phyloP scores from a whole-genome alignment of 2,329 filamentous ascomycete species.

The Pseudogymnoascus sp. region DNA sequence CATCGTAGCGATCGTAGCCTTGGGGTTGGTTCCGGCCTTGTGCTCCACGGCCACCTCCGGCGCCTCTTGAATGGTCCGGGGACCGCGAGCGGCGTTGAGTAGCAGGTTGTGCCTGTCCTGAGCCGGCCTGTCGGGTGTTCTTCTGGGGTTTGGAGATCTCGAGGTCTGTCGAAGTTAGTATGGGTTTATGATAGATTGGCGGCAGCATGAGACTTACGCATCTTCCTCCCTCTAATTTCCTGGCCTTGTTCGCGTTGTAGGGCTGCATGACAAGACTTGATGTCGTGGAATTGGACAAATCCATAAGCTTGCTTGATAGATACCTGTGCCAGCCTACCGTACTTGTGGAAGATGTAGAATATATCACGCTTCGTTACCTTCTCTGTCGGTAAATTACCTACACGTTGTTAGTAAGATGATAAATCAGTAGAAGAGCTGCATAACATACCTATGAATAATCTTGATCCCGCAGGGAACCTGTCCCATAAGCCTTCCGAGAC shows the following conservation, averaged over 20 bases:
- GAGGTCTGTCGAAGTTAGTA: slow-evolving; percentile 52
- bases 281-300: slow-evolving; percentile 86
- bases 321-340: slow-evolving; percentile 84
- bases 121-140: slow-evolving; percentile 51
- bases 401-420: slow-evolving; percentile 10
- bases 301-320: slow-evolving; percentile 95
- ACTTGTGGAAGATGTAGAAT: slow-evolving; percentile 80
- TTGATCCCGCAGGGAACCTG: slow-evolving; percentile 65
- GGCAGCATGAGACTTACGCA: slow-evolving; percentile 56
- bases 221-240: slow-evolving; percentile 79
- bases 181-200: neutral
- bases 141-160: slow-evolving; percentile 86
- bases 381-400: slow-evolving; percentile 86
- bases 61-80: slow-evolving; percentile 44
- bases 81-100: slow-evolving; percentile 50
- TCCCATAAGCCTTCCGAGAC: slow-evolving; percentile 76
- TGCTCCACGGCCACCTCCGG: slow-evolving; percentile 35
- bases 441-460: slow-evolving; percentile 68
- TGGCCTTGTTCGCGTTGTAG: slow-evolving; percentile 71
- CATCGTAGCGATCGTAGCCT: slow-evolving; percentile 35
- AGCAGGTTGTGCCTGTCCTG: slow-evolving; percentile 13
- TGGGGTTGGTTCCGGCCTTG: slow-evolving; percentile 14
- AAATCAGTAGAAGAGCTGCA: neutral
- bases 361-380: slow-evolving; percentile 89
- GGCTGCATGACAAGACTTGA: slow-evolving; percentile 64